These are phyloP conservation scores for Phytophthora constricta DNA, from an alignment of 352 stramenopile genomes.

Conservation along the genomic window DNA sequence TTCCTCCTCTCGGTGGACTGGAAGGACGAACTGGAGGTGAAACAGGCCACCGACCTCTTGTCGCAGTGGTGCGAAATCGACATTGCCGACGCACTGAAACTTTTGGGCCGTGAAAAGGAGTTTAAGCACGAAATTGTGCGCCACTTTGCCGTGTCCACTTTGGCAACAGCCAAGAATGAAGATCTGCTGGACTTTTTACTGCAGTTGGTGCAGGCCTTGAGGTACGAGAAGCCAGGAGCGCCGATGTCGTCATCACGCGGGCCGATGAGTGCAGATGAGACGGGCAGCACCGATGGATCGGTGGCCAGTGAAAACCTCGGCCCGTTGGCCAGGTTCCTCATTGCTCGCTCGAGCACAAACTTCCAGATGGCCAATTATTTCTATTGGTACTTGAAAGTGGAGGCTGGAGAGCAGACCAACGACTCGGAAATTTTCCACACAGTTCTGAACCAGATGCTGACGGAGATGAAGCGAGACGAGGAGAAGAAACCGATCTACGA, in stretches of 20 bases:
- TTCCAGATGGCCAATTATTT: conserved; percentile 98
- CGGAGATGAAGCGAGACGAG: conserved; percentile 92
- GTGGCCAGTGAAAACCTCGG: conserved; percentile 63
- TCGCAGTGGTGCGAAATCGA: conserved; percentile 94
- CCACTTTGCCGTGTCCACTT: conserved; percentile 96
- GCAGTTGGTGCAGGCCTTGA: conserved; percentile 98
- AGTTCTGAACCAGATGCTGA: conserved; percentile 93
- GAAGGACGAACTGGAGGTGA: conserved; percentile 97
- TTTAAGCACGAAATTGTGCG: conserved; percentile 93
- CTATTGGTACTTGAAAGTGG: conserved; percentile 94
- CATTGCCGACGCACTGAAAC: conserved; percentile 97
- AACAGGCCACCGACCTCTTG: conserved; percentile 89
- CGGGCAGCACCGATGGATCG: conserved; percentile 45
- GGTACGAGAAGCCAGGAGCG: conserved; percentile 78
- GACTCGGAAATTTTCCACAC: conserved; percentile 81
- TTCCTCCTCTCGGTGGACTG: conserved; percentile 99
- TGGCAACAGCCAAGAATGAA: conserved; percentile 95
- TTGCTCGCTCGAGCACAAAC: conserved; percentile 92
- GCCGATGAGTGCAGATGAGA: conserved; percentile 52
- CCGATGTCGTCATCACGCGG: conserved; percentile 44
- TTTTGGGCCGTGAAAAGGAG: conserved; percentile 93
- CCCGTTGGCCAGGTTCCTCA: conserved; percentile 94
- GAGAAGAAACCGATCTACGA: conserved; percentile 93
- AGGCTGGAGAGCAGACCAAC: conserved; percentile 71
- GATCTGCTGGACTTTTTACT: conserved; percentile 97